These are phyloP conservation scores for Trichoderma sp. DNA, from an alignment of 2,329 filamentous ascomycete genomes.

Conservation along the genomic window DNA sequence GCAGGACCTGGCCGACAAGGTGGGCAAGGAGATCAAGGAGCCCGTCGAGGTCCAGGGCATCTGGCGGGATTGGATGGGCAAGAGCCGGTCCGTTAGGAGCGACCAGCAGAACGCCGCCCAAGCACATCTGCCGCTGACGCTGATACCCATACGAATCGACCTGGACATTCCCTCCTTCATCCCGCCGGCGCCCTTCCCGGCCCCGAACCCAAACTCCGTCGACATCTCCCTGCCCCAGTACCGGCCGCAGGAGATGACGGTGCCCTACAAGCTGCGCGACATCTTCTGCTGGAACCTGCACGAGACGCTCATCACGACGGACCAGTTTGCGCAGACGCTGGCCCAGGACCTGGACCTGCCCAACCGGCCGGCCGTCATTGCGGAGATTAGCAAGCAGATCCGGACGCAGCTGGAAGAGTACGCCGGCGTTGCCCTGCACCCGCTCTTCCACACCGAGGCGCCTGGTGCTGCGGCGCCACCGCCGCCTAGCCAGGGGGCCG, in stretches of 20 bases:
- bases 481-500: conserved; percentile 19
- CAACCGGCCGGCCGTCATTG: conserved; percentile 67
- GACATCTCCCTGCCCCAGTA: conserved; percentile 79
- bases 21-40: conserved; percentile 77
- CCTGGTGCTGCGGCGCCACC: conserved; percentile 36
- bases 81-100: conserved; percentile 58
- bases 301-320: conserved; percentile 89
- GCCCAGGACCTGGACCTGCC: conserved; percentile 94
- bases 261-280: conserved; percentile 87
- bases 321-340: conserved; percentile 88
- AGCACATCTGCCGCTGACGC: conserved; percentile 78
- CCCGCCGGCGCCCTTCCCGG: conserved; percentile 65
- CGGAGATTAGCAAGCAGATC: conserved; percentile 90
- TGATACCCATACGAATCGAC: conserved; percentile 96
- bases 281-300: conserved; percentile 98
- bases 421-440: conserved; percentile 89
- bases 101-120: conserved; percentile 65
- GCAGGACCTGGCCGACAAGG: conserved; percentile 69
- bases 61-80: conserved; percentile 94
- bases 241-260: conserved; percentile 74
- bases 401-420: conserved; percentile 95
- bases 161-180: conserved; percentile 82
- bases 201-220: conserved; percentile 62
- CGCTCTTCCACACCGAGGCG: conserved; percentile 73
- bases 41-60: conserved; percentile 87